A percentile compares a stretch with the other conserved stretches of the same genome.
Conservation (phyloP, 805 yeast species). For the Wickerhamiella azymoides region DNA sequence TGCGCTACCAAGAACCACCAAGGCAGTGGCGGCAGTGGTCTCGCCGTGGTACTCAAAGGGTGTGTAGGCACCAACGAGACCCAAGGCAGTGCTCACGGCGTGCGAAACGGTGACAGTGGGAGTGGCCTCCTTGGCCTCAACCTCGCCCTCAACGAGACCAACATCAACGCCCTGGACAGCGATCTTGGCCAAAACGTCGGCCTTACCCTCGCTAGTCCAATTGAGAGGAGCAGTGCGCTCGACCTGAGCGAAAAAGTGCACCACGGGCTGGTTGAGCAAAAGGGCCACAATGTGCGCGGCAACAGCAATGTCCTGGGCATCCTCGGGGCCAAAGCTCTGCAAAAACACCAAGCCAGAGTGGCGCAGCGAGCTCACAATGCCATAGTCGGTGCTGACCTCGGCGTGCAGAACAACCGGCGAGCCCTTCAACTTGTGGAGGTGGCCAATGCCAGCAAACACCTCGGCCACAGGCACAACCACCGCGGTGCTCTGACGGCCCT, state of each 20-base stretch:
- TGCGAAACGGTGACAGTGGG: conserved; percentile 8
- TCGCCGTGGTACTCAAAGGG: conserved; percentile 34
- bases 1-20: conserved; percentile 53
- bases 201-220: conserved; percentile 18
- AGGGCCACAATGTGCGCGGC: conserved; percentile 47
- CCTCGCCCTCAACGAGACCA: conserved; percentile 3
- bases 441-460: conserved; percentile 17
- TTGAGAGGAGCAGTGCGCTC: conserved; percentile 13
- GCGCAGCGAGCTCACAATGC: conserved; percentile 55
- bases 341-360: conserved; percentile 52
- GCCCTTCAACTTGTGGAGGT: conserved; percentile 10
- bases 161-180: conserved; percentile 14
- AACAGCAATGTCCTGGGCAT: conserved; percentile 39
- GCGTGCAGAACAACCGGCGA: conserved; percentile 17
- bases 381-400: conserved; percentile 40
- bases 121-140: neutral
- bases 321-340: conserved; percentile 48
- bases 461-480: conserved; percentile 13
- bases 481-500: conserved; percentile 10
- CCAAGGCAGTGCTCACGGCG: conserved; percentile 23
- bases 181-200: conserved; percentile 16
- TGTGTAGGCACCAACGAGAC: conserved; percentile 27
- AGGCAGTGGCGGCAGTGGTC: conserved; percentile 33
- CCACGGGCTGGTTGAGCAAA: conserved; percentile 38
- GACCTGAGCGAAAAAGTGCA: conserved; percentile 46